Evolutionary conservation across 148 eudicot species (phyloP).

Genomic region (Mesembryanthemum crystallinum): DNA sequence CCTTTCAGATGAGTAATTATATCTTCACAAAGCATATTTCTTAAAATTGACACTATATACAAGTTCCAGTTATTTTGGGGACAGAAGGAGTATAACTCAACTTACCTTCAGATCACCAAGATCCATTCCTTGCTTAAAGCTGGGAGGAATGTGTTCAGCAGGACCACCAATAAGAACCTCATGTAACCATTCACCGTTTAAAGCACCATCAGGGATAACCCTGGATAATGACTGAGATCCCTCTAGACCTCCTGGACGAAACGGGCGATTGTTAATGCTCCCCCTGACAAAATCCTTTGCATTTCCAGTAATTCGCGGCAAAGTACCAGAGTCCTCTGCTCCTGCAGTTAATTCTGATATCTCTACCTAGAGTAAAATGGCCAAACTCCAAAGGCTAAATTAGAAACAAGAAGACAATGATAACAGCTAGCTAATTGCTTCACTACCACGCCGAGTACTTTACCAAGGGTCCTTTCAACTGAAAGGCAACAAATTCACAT

Average conservation of each 20-base stretch:
- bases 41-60: neutral
- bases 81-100: conserved; percentile 8
- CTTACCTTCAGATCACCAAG: conserved; percentile 78
- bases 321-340: conserved; percentile 61
- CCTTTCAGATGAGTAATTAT: neutral
- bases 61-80: neutral
- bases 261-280: conserved; percentile 87
- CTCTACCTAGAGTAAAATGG: conserved; percentile 55
- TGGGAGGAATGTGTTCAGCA: conserved; percentile 67
- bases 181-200: conserved; percentile 81
- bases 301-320: conserved; percentile 87
- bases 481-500: neutral
- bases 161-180: conserved; percentile 78
- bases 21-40: neutral
- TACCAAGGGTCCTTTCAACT: neutral
- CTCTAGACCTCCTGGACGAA: conserved; percentile 93
- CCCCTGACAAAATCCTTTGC: conserved; percentile 93
- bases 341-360: conserved; percentile 68
- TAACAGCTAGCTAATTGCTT: neutral
- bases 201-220: conserved; percentile 69
- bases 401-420: conserved; percentile 10
- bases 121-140: conserved; percentile 76
- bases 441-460: neutral
- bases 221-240: conserved; percentile 62
- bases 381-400: conserved; percentile 18